Percentiles rank a stretch among this genome's conserved stretches.
Conservation (phyloP, 1,284 basidiomycete genomes). For the Irpex rosettiformis region DNA sequence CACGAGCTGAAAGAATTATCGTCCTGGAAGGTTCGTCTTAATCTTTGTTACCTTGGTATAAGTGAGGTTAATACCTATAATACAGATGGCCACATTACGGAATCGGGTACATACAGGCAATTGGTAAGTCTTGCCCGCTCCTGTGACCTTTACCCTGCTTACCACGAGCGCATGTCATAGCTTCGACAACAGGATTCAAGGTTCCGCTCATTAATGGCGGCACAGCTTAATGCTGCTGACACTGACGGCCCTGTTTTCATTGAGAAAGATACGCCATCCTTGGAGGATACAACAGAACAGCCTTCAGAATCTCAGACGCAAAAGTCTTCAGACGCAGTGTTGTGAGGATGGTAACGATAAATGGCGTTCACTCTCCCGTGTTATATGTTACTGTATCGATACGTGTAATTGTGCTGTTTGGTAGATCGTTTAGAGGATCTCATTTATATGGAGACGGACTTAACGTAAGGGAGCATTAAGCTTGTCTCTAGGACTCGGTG, state of each 20-base stretch:
- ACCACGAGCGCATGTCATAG: slow-evolving; percentile 31
- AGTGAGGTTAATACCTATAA: not conserved
- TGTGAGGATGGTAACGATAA: not conserved
- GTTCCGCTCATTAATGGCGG: slow-evolving; percentile 83
- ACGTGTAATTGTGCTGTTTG: slow-evolving; percentile 1
- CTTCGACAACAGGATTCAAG: slow-evolving; percentile 64
- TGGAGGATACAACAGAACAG: not conserved
- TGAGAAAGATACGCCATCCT: not conserved
- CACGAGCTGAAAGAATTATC: slow-evolving; percentile 79
- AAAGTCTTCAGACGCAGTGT: not conserved
- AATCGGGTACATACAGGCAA: slow-evolving; percentile 81
- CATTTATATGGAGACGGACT: too few relatives aligned
- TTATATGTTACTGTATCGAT: slow-evolving; percentile 4
- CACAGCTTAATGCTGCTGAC: slow-evolving; percentile 65
- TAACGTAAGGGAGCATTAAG: not conserved
- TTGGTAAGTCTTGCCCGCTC: slow-evolving; percentile 44
- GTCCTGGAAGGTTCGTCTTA: slow-evolving; percentile 70
- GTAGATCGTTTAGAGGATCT: not conserved
- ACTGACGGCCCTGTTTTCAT: slow-evolving; percentile 18
- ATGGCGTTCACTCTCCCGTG: not conserved
- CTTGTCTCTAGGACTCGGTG: not conserved
- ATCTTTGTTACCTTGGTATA: not conserved
- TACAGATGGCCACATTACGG: slow-evolving; percentile 74
- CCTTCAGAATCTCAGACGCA: not conserved
- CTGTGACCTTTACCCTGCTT: not conserved